Evolutionary conservation across 1,284 basidiomycete genomes (phyloP), one percentile per base, ranked within the genome.

Genomic region (Cerrena zonata): DNA sequence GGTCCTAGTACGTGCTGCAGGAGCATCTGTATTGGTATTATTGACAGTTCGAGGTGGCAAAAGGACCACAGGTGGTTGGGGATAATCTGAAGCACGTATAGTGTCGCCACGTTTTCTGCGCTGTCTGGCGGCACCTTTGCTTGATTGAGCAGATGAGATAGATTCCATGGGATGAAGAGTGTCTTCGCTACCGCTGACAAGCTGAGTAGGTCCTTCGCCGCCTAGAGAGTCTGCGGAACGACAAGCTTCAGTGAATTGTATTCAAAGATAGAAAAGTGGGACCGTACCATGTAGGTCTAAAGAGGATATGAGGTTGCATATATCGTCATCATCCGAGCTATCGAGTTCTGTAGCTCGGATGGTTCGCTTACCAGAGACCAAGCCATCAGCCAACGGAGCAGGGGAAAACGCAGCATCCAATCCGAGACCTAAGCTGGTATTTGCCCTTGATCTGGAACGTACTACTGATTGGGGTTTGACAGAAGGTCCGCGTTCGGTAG

Each of bases 41-140:
- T 22, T 5, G 24, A 22, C 24, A 13, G 13, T 42, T 13, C 19
- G 44, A 47, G 46, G 10, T 36, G 39, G 26, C 50, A 53, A 30
- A 54, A 53, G 24, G 52, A 42, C 26, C 48, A 54, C 43, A 15
- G 61, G 51, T 15, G 57, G 56, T 7, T 53, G 55, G 15, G 56
- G 40, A 45, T 67, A 74, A 57, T 77, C 75, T 2, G 74, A 74
- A 11, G 74, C 74, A 24, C 73, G 70, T 44, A 77, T 74, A 11
- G 75, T 77, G 47, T 73, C 73, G 19, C 73, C 71, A 26, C 75
- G 69, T 56, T 73, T 70, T 45, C 74, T 66, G 13, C 66, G 62
- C 22, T 54, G 53, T n/a, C 42, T 45, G 30, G 30, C 15, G 15
- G 30, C 30, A 7, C 18, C 39, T 41, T 18, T 41, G 10, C 18